phyloP scores from a whole-genome alignment of 2,329 filamentous ascomycete genomes.

The Lojkania enalia region DNA sequence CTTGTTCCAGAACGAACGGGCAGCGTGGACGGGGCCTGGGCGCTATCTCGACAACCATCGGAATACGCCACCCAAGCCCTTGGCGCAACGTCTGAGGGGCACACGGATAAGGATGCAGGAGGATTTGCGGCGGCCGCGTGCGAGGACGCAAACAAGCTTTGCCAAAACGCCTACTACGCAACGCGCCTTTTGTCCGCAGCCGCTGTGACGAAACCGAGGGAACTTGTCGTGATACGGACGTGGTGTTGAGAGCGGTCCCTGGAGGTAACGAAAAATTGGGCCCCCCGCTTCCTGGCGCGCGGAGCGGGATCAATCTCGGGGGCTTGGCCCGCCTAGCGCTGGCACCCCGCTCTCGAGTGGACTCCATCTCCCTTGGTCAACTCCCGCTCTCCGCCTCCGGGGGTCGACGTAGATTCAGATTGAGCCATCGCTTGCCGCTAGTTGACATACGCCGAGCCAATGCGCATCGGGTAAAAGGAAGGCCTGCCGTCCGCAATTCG shows the following conservation, averaged over 20 bases:
- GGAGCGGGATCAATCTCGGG: slow-evolving; percentile 18
- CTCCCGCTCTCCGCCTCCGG: neutral
- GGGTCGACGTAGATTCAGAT: neutral
- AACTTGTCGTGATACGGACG: slow-evolving; percentile 9
- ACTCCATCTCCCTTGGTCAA: neutral
- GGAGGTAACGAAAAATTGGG: neutral
- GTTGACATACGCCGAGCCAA: slow-evolving; percentile 7
- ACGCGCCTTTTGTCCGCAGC: neutral
- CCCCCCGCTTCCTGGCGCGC: slow-evolving; percentile 17
- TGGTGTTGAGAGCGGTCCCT: slow-evolving; percentile 16
- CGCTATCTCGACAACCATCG: slow-evolving; percentile 27
- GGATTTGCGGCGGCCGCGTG: slow-evolving; percentile 13
- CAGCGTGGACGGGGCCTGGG: slow-evolving; percentile 31
- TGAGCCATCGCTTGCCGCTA: slow-evolving; percentile 5
- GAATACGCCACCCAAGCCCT: slow-evolving; percentile 44
- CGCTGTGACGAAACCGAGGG: neutral
- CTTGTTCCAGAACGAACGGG: slow-evolving; percentile 39
- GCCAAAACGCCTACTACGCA: slow-evolving; percentile 13
- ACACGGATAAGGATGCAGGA: slow-evolving; percentile 25
- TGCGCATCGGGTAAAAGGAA: slow-evolving; percentile 39
- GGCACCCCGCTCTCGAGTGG: slow-evolving; percentile 3
- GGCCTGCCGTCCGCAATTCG: slow-evolving; percentile 27
- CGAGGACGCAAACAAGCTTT: slow-evolving; percentile 31
- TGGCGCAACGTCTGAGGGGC: slow-evolving; percentile 30
- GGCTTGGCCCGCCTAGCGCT: slow-evolving; percentile 18